phyloP scores from a whole-genome alignment of 768 basidiomycete species.

The Serpula lacrymans region DNA sequence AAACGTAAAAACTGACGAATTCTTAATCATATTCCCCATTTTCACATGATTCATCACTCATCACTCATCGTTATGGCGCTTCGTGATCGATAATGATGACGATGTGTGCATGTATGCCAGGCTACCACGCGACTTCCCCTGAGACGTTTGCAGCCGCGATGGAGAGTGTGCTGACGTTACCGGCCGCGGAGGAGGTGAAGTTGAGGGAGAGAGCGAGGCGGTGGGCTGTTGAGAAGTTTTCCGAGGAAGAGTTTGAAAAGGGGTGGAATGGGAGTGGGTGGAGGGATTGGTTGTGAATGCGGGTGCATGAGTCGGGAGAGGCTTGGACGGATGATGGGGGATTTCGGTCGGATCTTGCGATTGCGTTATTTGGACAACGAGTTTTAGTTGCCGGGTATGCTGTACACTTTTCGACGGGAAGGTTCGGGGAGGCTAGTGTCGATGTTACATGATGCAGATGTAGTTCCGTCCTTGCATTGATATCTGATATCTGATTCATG shows the following conservation, averaged over 20 bases:
- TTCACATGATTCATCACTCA: neutral
- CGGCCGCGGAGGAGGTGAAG: conserved; percentile 49
- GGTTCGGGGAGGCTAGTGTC: no score
- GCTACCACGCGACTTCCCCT: conserved; percentile 74
- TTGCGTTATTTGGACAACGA: no score
- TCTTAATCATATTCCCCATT: conserved; percentile 1
- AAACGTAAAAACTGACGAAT: no score
- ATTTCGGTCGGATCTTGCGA: no score
- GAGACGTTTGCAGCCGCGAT: conserved; percentile 66
- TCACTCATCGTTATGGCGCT: neutral
- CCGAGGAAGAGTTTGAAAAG: conserved; percentile 70
- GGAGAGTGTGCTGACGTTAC: conserved; percentile 58
- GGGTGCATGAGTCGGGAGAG: no score
- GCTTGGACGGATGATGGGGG: no score
- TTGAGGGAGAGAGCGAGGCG: conserved; percentile 67
- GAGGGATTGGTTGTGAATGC: conserved; percentile 31
- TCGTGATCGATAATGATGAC: neutral
- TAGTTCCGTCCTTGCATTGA: no score
- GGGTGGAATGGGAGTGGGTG: conserved; percentile 71
- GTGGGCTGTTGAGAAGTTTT: conserved; percentile 74
- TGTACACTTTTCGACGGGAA: no score
- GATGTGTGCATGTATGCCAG: conserved; percentile 32
- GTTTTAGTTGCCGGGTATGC: no score
- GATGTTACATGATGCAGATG: no score
- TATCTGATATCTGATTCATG: no score